Base-by-base conservation (phyloP, 805 yeast species). In the Lipomyces yamadae region DNA sequence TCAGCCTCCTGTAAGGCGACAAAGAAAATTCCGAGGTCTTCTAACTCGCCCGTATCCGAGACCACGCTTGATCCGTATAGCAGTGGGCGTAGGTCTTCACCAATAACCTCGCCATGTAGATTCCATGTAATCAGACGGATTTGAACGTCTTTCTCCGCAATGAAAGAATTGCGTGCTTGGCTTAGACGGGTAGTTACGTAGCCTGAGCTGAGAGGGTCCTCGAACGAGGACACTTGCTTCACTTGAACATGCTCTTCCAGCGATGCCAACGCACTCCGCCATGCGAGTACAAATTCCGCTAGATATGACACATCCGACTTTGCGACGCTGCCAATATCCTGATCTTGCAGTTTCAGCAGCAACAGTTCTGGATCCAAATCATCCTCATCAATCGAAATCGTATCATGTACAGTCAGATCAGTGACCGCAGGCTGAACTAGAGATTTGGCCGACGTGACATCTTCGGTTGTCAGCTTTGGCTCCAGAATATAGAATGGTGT, bases 1-100 rank as follows among this genome's bases (percentile, higher is more conserved):
- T 85, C 78, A 0, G 85, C 80, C 70, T 85, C 88, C 71, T 85
- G 88, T 56, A 85, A 76, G 5, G 81, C 81, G 4, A 85, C 68
- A 4, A 83, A 76, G 62, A 81, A 80, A 0, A 85, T 56, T n/a
- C 66, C 64, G 10, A 60, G 64, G 58, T 62, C 66, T 15, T 63
- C 58, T 15, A 58, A 53, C 35, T 58, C 67, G 39, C 61, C 60
- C 11, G 39, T 11, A 5, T 61, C 63, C 32, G 57, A 29, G 34
- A 54, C 32, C 39, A 50, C 60, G 52, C 71, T 74, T 15, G 64
- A 39, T 59, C 70, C 69, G 30, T 64, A 61, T 4, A 73, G 67
- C 1, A 73, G 65, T 48, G 74, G 70, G 3, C 53, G 53, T 30
- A 63, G 69, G 13, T 75, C 67, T 32, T 70, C 73, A 32, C 70